Evolutionary conservation across 768 basidiomycete species (phyloP).

Genomic region (Lactarius sanguifluus): DNA sequence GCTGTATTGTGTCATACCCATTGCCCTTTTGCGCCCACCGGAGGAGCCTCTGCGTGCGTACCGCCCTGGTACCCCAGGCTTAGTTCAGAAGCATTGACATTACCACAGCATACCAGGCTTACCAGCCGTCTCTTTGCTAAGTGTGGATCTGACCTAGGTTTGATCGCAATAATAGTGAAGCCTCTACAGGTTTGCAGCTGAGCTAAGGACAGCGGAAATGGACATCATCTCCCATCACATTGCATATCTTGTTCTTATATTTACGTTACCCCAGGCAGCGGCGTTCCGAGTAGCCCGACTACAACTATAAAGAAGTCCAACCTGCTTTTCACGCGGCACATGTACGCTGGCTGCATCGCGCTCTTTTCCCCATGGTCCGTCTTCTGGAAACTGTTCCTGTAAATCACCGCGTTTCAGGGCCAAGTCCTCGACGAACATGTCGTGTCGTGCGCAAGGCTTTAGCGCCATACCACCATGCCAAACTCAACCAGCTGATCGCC

Average conservation of each 20-base stretch:
- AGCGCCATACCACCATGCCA: neutral
- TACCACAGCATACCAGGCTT: constrained; percentile 26
- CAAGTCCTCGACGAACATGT: constrained; percentile 35
- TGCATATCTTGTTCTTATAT: neutral
- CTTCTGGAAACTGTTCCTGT: constrained; percentile 42
- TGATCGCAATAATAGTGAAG: constrained; percentile 39
- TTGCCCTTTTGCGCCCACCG: constrained; percentile 36
- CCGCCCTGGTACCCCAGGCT: neutral
- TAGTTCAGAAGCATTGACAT: neutral
- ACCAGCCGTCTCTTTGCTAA: constrained; percentile 41
- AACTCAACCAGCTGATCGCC: neutral
- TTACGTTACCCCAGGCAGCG: constrained; percentile 34
- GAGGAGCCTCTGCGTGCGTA: constrained; percentile 43
- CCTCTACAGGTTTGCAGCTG: constrained; percentile 37
- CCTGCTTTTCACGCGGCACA: constrained; percentile 38
- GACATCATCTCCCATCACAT: neutral
- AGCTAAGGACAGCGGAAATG: constrained; percentile 39
- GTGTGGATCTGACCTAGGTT: constrained; percentile 42
- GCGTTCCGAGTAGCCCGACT: constrained; percentile 37
- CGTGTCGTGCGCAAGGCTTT: neutral
- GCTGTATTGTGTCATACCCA: neutral
- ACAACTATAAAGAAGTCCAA: constrained; percentile 33
- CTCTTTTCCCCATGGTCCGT: constrained; percentile 41
- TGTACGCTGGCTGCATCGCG: constrained; percentile 39
- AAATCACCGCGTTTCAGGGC: constrained; percentile 38